phyloP scores from a whole-genome alignment of 2,329 filamentous ascomycete species.

The Intubia oerlemansii region DNA sequence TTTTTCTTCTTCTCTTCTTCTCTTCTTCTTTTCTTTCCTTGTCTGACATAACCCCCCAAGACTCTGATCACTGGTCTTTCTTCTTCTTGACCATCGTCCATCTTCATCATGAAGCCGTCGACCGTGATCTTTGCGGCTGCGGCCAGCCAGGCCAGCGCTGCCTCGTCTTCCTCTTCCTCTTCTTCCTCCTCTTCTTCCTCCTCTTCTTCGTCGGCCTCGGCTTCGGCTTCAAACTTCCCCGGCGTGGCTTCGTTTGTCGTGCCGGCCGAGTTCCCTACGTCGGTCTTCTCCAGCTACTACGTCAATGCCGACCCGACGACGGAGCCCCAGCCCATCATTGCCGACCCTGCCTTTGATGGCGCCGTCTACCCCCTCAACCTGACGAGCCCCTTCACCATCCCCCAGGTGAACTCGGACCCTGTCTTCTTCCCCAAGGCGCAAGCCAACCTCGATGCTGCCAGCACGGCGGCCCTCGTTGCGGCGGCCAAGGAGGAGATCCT shows the following conservation, averaged over 20 bases:
- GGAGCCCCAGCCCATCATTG: conserved; percentile 19
- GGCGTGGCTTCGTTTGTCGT: conserved; percentile 21
- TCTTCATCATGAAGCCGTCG: too few species aligned
- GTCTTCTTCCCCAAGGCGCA: conserved; percentile 24
- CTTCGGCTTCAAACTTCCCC: too few species aligned
- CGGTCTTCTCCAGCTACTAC: conserved; percentile 27
- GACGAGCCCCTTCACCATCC: conserved; percentile 30
- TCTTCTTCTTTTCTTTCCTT: background rate
- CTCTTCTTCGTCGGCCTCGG: too few species aligned
- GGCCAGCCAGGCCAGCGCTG: too few species aligned
- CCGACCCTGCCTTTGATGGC: conserved; percentile 30
- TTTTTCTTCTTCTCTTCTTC: too few species aligned
- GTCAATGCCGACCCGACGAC: conserved; percentile 12
- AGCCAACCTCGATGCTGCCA: conserved; percentile 19
- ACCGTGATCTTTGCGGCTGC: too few species aligned
- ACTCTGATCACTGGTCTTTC: too few species aligned
- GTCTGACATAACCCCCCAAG: too few species aligned
- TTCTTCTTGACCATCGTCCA: too few species aligned
- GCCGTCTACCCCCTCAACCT: conserved; percentile 28
- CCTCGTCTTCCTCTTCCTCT: too few species aligned
- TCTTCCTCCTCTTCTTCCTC: too few species aligned
- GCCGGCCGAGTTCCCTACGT: conserved; percentile 25
- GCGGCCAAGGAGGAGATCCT: conserved; percentile 20
- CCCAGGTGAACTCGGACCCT: conserved; percentile 24
- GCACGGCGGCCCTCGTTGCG: conserved; percentile 19